Evolutionary conservation across 2,329 filamentous ascomycete genomes (phyloP).

Genomic region (Pseudopithomyces maydicus): DNA sequence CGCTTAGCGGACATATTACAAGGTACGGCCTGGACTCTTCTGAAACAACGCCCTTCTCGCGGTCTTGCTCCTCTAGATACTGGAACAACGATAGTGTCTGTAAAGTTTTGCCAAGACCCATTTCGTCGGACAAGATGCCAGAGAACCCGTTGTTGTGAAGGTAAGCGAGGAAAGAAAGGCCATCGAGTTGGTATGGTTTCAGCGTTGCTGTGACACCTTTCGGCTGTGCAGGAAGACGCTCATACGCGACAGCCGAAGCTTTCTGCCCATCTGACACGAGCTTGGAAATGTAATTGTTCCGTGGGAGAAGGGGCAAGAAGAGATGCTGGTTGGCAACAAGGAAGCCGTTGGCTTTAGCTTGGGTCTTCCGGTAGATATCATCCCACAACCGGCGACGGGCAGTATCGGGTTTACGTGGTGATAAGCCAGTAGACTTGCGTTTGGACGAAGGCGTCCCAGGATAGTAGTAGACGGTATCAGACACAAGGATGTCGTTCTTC

Average conservation of each 20-base stretch:
- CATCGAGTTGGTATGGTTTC: conserved; percentile 98
- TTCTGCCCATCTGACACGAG: conserved; percentile 32
- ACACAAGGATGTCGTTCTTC: conserved; percentile 35
- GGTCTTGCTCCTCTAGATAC: conserved; percentile 92
- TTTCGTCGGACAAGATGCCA: conserved; percentile 96
- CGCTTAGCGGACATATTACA: conserved; percentile 95
- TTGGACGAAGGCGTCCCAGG: conserved; percentile 9
- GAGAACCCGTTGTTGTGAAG: conserved; percentile 99
- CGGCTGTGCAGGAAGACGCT: conserved; percentile 50
- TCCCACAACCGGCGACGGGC: conserved; percentile 48
- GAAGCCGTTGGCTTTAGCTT: conserved; percentile 53
- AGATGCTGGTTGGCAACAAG: conserved; percentile 51
- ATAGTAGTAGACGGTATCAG: conserved; percentile 31
- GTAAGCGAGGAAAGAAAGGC: conserved; percentile 97
- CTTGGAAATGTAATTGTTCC: conserved; percentile 50
- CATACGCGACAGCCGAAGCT: conserved; percentile 44
- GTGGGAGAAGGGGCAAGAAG: conserved; percentile 55
- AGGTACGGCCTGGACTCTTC: conserved; percentile 85
- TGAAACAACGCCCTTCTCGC: conserved; percentile 44
- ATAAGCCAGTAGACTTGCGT: conserved; percentile 13
- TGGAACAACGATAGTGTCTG: conserved; percentile 97
- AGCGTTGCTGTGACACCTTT: conserved; percentile 59
- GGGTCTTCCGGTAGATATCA: conserved; percentile 49
- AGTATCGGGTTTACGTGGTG: conserved; percentile 39
- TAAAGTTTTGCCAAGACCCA: conserved; percentile 99